Evolutionary conservation across 73 alveolate species (phyloP), one percentile per base, ranked within the genome.

Genomic region (Stentor roeselii): DNA sequence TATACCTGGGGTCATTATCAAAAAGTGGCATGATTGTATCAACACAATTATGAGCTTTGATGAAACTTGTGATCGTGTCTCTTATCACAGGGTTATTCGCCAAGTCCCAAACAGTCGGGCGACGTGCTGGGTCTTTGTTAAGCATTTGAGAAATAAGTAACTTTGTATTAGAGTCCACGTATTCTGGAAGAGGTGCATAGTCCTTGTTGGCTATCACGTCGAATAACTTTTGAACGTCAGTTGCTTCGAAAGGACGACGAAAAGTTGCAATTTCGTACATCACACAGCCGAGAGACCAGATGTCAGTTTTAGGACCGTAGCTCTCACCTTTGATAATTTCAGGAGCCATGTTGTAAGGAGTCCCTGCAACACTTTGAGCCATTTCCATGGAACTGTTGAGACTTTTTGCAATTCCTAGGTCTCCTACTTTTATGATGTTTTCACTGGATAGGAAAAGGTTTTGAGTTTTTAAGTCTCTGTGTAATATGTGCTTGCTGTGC

Each of bases 271-370:
- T 88, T 89, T 97, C 99, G 84, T 97, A 97, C 14, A 97, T 83
- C 38, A 97, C 95, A 86, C 98, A 96, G 0, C 99, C 99, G 59
- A 97, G 80, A 39, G 99, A 98, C 99, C 99, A 97, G 15, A 97
- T 94, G 86, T 97, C 99, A 76, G 99, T 96, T 87, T 95, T 96
- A 36, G 89, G 94, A 60, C 97, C 99, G 86, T 97, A 97, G 2
- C 95, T 90, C 67, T 92, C 94, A 32, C 97, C 98, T 84, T 83
- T 89, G 76, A 98, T 91, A 85, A 97, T 96, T 90, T 97, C 99
- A 2, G 99, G 99, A 39, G 99, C 88, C 98, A 96, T 95, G 88
- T 88, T 95, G 82, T 96, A 97, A 0, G 99, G 99, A 32, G 99
- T 97, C 14, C 99, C 99, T 40, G 95, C 89, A 59, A 95, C 88